A percentile compares a stretch with the other conserved stretches of the same genome.
Conservation (phyloP, 768 basidiomycete genomes). For the Termitomyces sp. region DNA sequence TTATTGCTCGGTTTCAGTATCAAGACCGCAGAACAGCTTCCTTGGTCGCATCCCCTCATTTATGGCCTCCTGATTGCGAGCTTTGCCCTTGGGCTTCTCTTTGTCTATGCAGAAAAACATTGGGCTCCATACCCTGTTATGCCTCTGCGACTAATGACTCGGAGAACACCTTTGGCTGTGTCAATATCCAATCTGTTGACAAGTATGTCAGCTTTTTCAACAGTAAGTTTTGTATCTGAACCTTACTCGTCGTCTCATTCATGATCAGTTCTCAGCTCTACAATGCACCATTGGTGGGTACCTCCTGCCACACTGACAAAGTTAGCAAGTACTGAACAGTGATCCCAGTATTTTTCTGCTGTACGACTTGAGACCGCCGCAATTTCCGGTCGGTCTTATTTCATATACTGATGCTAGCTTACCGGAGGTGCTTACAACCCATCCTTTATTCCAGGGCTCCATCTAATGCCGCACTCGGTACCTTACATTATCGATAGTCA, state of each 20-base stretch:
- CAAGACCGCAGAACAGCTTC: conserved; percentile 73
- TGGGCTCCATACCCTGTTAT: conserved; percentile 85
- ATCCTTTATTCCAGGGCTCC: conserved; percentile 52
- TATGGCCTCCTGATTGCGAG: conserved; percentile 61
- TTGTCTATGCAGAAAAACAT: conserved; percentile 76
- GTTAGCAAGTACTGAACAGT: conserved; percentile 4
- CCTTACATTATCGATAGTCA: conserved; percentile 22
- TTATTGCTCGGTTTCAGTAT: conserved; percentile 76
- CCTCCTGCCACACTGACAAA: conserved; percentile 1
- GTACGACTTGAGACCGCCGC: conserved; percentile 69
- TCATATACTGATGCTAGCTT: conserved; percentile 6
- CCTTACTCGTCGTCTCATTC: conserved; percentile 18
- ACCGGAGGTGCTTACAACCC: conserved; percentile 9
- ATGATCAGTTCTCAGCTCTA: conserved; percentile 51
- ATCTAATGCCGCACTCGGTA: conserved; percentile 89
- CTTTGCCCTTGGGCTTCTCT: conserved; percentile 48
- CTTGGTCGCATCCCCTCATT: conserved; percentile 74
- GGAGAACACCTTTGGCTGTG: conserved; percentile 78
- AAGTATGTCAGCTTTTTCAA: conserved; percentile 78
- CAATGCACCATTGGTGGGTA: conserved; percentile 74
- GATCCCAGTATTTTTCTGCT: conserved; percentile 74
- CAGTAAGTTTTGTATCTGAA: conserved; percentile 41
- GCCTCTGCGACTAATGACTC: conserved; percentile 75
- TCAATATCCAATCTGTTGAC: conserved; percentile 76
- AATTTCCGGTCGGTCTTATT: conserved; percentile 54